Evolutionary conservation across 169 alveolate species (phyloP).

Genomic region (Eimeria maxima): DNA sequence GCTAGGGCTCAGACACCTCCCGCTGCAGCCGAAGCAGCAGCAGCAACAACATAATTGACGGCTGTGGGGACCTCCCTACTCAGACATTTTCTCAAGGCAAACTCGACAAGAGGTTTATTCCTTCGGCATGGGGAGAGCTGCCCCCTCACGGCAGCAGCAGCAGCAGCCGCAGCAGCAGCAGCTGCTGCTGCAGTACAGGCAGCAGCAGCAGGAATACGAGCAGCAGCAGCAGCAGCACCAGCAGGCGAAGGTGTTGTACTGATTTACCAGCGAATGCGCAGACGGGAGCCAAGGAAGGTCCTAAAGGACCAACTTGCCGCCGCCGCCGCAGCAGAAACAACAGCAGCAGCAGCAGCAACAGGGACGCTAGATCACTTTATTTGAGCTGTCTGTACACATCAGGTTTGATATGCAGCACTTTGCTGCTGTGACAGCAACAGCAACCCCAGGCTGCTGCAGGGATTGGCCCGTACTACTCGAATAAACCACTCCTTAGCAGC

Average conservation of each 20-base stretch:
- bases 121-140: background rate
- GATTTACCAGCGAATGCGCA: too few species aligned
- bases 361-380: background rate
- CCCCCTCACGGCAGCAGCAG: background rate
- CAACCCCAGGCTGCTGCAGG: background rate
- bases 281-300: too few species aligned
- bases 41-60: background rate
- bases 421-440: background rate
- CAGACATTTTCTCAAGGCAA: background rate
- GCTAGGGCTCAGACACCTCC: background rate
- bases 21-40: slow-evolving; percentile 10
- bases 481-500: background rate
- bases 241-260: background rate
- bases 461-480: background rate
- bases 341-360: background rate
- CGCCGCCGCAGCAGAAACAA: background rate
- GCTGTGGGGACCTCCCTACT: background rate
- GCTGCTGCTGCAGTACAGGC: background rate
- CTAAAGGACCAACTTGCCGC: background rate
- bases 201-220: background rate
- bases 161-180: background rate
- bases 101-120: background rate
- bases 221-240: background rate
- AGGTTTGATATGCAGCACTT: too few species aligned
- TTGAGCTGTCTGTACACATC: background rate